Evolutionary conservation across 331 rosid genomes (phyloP), one percentile per base, ranked within the genome.

Genomic region (Quercus tomentella): DNA sequence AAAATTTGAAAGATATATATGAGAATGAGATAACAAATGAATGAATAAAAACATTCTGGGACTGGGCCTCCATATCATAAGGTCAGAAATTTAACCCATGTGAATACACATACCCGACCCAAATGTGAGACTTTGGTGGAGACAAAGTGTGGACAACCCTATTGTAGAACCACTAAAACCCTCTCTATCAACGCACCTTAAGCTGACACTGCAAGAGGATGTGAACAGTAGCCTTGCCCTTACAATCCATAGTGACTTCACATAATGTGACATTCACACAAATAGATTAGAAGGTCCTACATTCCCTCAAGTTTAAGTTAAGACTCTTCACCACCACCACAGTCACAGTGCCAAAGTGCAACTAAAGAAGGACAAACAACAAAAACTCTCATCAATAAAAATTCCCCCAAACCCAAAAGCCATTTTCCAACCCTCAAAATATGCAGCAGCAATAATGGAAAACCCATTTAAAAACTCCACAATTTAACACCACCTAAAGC

Each of bases 211-310:
- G 5, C 41, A 28, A 15, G 70, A 23, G 3, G 33, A 3, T 1
- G 33, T 58, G 61, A 4, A 56, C 61, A 18, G 11, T 56, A 7
- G 41, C 41, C 4, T 56, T 35, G 41, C 8, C 41, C 41, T 35
- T 6, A 7, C 22, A 18, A 8, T 56, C 61, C 23, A n/a, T 56
- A 20, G 12, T 56, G 61, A 4, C 61, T 56, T 21, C 61, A 56
- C 76, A 66, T 82, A 78, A 63, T 45, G 68, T 66, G 77, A 65
- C 77, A 74, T 41, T 72, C 82, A 76, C 81, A 31, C 73, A 58
- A 25, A 70, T 4, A 37, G 60, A 74, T 21, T 55, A 28, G 55
- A 26, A 56, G 66, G 73, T 54, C 33, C 69, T 52, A 67, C 52
- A 57, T 67, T 43, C 21, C 72, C 45, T 70, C 31, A 43, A 58